A percentile compares a stretch with the other conserved stretches of the same genome.
Conservation (phyloP, 2,329 filamentous ascomycete species). For the Alternaria atra region DNA sequence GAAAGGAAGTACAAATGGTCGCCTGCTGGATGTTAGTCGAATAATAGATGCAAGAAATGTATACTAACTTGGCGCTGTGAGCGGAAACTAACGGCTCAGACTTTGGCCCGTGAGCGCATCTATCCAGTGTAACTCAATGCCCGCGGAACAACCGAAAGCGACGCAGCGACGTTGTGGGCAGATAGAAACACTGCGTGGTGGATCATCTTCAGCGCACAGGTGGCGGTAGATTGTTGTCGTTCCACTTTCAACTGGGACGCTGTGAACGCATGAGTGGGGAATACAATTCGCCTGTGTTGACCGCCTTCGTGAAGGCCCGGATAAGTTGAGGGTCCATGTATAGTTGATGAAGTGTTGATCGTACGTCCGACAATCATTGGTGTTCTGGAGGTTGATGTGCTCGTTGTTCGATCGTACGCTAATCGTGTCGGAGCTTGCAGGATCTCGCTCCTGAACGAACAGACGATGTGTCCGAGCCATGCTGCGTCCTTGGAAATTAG, state of each 20-base stretch:
- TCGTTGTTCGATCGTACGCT: conserved; percentile 38
- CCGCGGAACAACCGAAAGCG: conserved; percentile 70
- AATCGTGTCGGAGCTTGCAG: conserved; percentile 34
- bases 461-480: not conserved
- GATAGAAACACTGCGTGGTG: conserved; percentile 71
- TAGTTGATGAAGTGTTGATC: conserved; percentile 41
- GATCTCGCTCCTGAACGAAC: conserved; percentile 8
- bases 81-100: conserved; percentile 64
- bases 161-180: conserved; percentile 71
- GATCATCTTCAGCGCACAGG: conserved; percentile 68
- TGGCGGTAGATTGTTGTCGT: conserved; percentile 58
- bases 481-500: conserved; percentile 13
- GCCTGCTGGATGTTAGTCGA: conserved; percentile 4
- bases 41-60: not conserved
- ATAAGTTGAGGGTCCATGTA: conserved; percentile 41
- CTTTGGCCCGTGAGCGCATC: conserved; percentile 60
- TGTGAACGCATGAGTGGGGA: conserved; percentile 5
- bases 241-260: conserved; percentile 42
- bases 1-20: conserved; percentile 70
- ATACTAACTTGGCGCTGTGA: conserved; percentile 58
- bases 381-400: conserved; percentile 30
- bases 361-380: conserved; percentile 30
- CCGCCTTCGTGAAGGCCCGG: conserved; percentile 11
- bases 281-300: not conserved
- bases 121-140: conserved; percentile 71